These are phyloP conservation scores for Xylariaceae sp. DNA, from an alignment of 2,329 filamentous ascomycete species.

Conservation along the genomic window DNA sequence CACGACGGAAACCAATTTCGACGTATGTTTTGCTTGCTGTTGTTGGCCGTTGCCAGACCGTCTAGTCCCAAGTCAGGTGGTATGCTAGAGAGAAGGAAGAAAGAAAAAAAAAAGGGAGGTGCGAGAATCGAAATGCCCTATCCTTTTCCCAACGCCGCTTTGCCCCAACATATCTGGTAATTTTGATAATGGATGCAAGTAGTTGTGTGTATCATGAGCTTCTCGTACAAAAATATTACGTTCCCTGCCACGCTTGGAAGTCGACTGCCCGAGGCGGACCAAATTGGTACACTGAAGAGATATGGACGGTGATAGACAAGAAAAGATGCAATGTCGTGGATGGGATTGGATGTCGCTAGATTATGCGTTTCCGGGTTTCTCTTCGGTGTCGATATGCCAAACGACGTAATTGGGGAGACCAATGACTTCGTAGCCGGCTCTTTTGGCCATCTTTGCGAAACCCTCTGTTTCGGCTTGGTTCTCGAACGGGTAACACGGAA, in stretches of 20 bases:
- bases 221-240: conserved; percentile 39
- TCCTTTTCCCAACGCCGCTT: conserved; percentile 35
- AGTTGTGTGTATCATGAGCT: conserved; percentile 31
- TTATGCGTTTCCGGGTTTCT: conserved; percentile 81
- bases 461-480: conserved; percentile 99
- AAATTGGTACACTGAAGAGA: conserved; percentile 31
- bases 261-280: conserved; percentile 26
- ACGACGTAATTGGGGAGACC: conserved; percentile 97
- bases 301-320: conserved; percentile 27
- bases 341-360: conserved; percentile 11
- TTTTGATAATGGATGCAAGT: conserved; percentile 28
- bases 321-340: conserved; percentile 23
- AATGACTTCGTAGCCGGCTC: conserved; percentile 88
- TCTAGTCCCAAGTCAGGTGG: conserved; percentile 14
- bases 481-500: conserved; percentile 94
- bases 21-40: conserved; percentile 3
- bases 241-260: conserved; percentile 31
- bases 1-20: not conserved
- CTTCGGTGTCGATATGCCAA: conserved; percentile 96
- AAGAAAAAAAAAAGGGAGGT: conserved; percentile 22
- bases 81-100: conserved; percentile 20
- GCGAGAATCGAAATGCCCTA: conserved; percentile 24
- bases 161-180: conserved; percentile 28
- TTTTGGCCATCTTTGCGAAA: conserved; percentile 98
- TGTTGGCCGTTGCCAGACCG: conserved; percentile 8